Percentiles rank a stretch among this genome's conserved stretches.
phyloP scores from a whole-genome alignment of 371 early-diverging fungal species.

The Amoeboaphelidium protococcarum region DNA sequence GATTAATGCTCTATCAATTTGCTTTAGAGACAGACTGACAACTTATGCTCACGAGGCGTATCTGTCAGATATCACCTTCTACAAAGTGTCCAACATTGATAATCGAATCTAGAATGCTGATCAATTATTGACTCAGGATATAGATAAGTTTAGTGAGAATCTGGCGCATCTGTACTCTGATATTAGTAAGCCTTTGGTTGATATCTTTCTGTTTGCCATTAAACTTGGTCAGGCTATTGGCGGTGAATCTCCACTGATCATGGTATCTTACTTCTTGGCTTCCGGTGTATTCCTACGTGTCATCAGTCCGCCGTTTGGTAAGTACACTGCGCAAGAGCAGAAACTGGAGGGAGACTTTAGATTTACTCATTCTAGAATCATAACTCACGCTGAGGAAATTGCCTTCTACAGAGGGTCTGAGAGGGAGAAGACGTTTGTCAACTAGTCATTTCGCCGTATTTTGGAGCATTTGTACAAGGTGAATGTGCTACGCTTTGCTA shows the following conservation, averaged over 20 bases:
- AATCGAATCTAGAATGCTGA: constrained; percentile 18
- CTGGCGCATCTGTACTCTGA: constrained; percentile 2
- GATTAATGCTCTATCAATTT: constrained; percentile 36
- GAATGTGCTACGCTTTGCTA: constrained; percentile 17
- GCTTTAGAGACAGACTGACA: constrained; percentile 25
- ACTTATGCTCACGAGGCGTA: constrained; percentile 52
- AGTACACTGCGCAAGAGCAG: constrained; percentile 3
- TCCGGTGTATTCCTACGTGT: constrained; percentile 31
- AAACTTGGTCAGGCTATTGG: constrained; percentile 63
- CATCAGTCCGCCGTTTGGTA: constrained; percentile 24
- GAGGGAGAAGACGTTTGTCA: constrained; percentile 2
- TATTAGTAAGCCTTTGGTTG: constrained; percentile 2
- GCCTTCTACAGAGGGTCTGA: constrained; percentile 2
- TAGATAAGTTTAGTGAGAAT: constrained; percentile 45
- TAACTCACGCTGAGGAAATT: constrained; percentile 2
- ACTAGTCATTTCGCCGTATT: not conserved
- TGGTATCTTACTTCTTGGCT: constrained; percentile 48
- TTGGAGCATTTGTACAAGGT: not conserved
- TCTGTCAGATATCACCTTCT: constrained; percentile 17
- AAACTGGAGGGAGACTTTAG: constrained; percentile 1
- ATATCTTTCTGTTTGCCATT: constrained; percentile 31
- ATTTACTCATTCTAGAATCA: constrained; percentile 2
- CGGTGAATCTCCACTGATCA: constrained; percentile 36
- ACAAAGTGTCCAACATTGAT: constrained; percentile 1
- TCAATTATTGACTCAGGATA: constrained; percentile 22